These are phyloP conservation scores for Dillenia suffruticosa DNA, from an alignment of 164 flowering plant genomes.

Conservation along the genomic window DNA sequence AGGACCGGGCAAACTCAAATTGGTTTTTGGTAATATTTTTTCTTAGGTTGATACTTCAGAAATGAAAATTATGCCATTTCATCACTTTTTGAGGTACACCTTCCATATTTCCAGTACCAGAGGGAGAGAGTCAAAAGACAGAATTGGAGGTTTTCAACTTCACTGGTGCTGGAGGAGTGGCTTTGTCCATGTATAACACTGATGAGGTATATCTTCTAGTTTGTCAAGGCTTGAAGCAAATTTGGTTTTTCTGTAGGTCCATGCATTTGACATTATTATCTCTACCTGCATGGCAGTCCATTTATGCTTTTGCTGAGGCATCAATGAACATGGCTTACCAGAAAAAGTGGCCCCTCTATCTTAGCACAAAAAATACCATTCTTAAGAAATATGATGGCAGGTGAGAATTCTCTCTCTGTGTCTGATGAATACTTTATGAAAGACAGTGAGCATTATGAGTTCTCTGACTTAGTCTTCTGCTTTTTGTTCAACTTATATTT, in stretches of 20 bases:
- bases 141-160: slow-evolving; percentile 84
- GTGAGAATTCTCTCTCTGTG: slow-evolving; percentile 27
- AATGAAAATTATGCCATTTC: not conserved
- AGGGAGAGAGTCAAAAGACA: slow-evolving; percentile 54
- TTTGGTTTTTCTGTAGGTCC: not conserved
- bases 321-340: slow-evolving; percentile 80
- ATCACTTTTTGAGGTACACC: not conserved
- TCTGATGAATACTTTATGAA: too few species aligned
- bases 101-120: slow-evolving; percentile 52
- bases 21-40: slow-evolving; percentile 70
- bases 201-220: slow-evolving; percentile 67
- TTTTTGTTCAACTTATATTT: too few species aligned
- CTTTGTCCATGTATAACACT: slow-evolving; percentile 91
- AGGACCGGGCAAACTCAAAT: slow-evolving; percentile 87
- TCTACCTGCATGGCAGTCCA: slow-evolving; percentile 51
- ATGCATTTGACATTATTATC: slow-evolving; percentile 4
- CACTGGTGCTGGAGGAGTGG: slow-evolving; percentile 91
- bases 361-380: slow-evolving; percentile 96
- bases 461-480: too few species aligned
- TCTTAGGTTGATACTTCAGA: not conserved
- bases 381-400: slow-evolving; percentile 99
- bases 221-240: not conserved
- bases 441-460: too few species aligned
- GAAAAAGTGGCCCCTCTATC: slow-evolving; percentile 99
- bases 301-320: slow-evolving; percentile 88